These are phyloP conservation scores for Porphyrellus cyaneotinctus DNA, from an alignment of 768 basidiomycete genomes.

Conservation along the genomic window DNA sequence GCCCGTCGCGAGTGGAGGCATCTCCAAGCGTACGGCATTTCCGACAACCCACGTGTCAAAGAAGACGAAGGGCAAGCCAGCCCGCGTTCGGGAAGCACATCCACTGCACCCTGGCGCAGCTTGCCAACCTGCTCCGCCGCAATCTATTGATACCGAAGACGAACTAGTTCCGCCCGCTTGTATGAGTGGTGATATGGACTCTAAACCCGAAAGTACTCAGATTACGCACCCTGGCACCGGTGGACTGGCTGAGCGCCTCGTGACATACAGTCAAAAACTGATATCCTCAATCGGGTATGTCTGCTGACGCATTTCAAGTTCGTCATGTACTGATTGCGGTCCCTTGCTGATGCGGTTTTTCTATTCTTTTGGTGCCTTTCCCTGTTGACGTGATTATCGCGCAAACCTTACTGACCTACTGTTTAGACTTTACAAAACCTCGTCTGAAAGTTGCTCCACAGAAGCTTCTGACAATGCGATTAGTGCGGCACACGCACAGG, in stretches of 20 bases:
- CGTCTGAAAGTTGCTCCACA: slow-evolving; percentile 12
- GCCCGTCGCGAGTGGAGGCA: slow-evolving; percentile 17
- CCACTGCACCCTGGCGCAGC: slow-evolving; percentile 7
- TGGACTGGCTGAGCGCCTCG: slow-evolving; percentile 45
- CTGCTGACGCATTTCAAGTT: slow-evolving; percentile 21
- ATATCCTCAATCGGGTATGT: slow-evolving; percentile 45
- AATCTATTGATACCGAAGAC: slow-evolving; percentile 12
- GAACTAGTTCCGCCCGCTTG: slow-evolving; percentile 17
- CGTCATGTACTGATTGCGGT: slow-evolving; percentile 27
- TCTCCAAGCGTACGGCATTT: slow-evolving; percentile 15
- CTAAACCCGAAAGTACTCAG: slow-evolving; percentile 18
- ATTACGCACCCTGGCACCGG: slow-evolving; percentile 19
- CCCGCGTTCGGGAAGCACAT: slow-evolving; percentile 11
- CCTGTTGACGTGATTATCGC: slow-evolving; percentile 24
- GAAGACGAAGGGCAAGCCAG: slow-evolving; percentile 18
- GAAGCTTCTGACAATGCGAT: slow-evolving; percentile 9
- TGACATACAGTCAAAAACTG: slow-evolving; percentile 47
- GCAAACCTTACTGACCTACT: slow-evolving; percentile 20
- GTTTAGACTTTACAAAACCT: slow-evolving; percentile 30
- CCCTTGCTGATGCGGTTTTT: slow-evolving; percentile 19
- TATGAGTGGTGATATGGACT: slow-evolving; percentile 28
- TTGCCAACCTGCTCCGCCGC: slow-evolving; percentile 10
- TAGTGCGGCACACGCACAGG: slow-evolving; percentile 5
- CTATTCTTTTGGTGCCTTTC: slow-evolving; percentile 17
- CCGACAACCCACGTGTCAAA: slow-evolving; percentile 16